Conservation (phyloP, 768 basidiomycete genomes). For the Leccinum uliginosum region DNA sequence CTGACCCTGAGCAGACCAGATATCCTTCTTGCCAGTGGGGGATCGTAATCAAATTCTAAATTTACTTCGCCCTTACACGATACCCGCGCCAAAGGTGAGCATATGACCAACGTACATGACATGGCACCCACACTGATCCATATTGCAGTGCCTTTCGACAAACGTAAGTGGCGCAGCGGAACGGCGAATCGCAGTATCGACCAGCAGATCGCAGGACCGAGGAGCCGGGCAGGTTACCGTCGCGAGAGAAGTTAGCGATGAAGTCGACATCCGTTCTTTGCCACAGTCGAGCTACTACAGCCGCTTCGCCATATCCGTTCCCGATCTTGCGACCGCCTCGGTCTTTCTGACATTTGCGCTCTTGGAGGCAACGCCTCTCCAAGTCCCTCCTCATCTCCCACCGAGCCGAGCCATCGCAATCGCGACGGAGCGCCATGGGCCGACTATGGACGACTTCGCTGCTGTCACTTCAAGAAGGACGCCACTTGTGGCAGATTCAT, state of each 20-base stretch:
- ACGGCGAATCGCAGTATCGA: conserved; percentile 16
- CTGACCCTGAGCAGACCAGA: conserved; percentile 31
- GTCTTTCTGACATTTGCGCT: conserved; percentile 52
- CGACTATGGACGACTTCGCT: conserved; percentile 51
- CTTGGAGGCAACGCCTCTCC: conserved; percentile 41
- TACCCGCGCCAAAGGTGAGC: conserved; percentile 24
- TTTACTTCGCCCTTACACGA: conserved; percentile 40
- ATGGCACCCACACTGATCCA: conserved; percentile 14
- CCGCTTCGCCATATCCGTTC: conserved; percentile 25
- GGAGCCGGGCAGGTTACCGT: conserved; percentile 8
- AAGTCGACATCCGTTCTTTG: conserved; percentile 6
- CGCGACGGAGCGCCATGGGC: conserved; percentile 43
- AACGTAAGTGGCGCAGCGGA: conserved; percentile 26
- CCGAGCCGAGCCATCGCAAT: conserved; percentile 43
- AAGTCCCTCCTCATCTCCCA: conserved; percentile 49
- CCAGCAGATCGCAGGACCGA: conserved; percentile 21
- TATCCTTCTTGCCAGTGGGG: conserved; percentile 35
- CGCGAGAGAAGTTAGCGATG: conserved; percentile 7
- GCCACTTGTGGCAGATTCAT: conserved; percentile 46
- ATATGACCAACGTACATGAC: conserved; percentile 11
- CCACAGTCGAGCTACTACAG: conserved; percentile 18
- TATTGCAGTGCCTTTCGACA: conserved; percentile 20
- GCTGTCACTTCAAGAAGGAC: conserved; percentile 40
- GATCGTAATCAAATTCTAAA: conserved; percentile 39
- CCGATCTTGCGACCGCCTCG: conserved; percentile 40